A percentile compares a stretch with the other conserved stretches of the same genome.
These are phyloP conservation scores for Xylaria hypoxylon DNA, from an alignment of 2,329 filamentous ascomycete species.

Conservation along the genomic window DNA sequence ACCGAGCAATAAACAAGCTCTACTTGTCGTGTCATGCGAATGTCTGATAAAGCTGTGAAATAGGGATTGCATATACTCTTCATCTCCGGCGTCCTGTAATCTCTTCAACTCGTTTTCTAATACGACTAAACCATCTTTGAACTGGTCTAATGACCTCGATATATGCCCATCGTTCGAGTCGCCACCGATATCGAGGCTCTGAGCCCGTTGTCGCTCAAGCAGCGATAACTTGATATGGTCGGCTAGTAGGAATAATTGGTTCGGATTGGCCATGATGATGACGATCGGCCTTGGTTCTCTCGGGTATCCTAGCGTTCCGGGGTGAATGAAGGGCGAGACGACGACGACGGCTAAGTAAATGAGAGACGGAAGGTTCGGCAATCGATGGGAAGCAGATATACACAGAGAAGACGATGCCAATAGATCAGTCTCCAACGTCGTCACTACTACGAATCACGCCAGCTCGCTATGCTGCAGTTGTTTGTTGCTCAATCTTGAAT, in stretches of 20 bases:
- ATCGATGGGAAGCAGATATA: conserved; percentile 13
- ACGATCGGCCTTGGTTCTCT: conserved; percentile 16
- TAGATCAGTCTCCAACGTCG: conserved; percentile 16
- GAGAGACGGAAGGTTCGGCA: conserved; percentile 27
- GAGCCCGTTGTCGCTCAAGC: conserved; percentile 88
- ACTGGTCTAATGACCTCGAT: conserved; percentile 85
- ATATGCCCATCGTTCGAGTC: conserved; percentile 90
- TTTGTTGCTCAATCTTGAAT: conserved; percentile 10
- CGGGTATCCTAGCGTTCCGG: conserved; percentile 23
- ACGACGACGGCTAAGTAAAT: not conserved
- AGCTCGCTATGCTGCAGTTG: not conserved
- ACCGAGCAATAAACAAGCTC: not conserved
- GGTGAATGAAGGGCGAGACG: conserved; percentile 15
- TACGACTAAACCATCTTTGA: conserved; percentile 80
- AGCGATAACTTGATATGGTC: conserved; percentile 98
- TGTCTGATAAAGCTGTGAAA: conserved; percentile 8
- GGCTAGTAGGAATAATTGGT: conserved; percentile 90
- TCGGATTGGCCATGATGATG: conserved; percentile 66
- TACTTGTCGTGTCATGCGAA: not conserved
- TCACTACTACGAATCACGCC: conserved; percentile 17
- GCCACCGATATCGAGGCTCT: conserved; percentile 80
- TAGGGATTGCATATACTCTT: conserved; percentile 64
- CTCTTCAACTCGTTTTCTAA: conserved; percentile 74
- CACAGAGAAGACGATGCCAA: conserved; percentile 18
- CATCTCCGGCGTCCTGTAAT: conserved; percentile 72